Base-by-base conservation (phyloP, 1,139 yeast species). In the Tardiomyces depauwii region DNA sequence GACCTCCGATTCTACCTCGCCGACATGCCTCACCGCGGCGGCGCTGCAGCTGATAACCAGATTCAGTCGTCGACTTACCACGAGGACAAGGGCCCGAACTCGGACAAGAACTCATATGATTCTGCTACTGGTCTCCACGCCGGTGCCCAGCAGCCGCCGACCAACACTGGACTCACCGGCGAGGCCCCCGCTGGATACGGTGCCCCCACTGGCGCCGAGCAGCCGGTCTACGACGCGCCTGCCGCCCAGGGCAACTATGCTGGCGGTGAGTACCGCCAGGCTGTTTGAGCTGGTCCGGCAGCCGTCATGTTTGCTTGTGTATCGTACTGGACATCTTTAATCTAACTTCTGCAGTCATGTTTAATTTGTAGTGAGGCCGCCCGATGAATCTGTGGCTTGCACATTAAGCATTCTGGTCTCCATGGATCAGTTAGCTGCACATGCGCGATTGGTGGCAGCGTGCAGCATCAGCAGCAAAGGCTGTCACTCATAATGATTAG, bases 1-100 rank as follows among this genome's bases (percentile, higher is more conserved):
- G 93, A 83, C 60, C 71, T 83, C 55, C 72, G 93, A 59, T 83
- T 83, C 66, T 83, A 83, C 70, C 78, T 86, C 62, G 91, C 91
- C 21, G 91, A 82, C 56, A 62, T 65, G 49, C 36, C 36, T 12
- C 36, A 11, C 36, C n/a, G 36, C n/a, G 36, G 36, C 5, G 4
- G 7, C 25, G 36, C 10, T 30, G 36, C 36, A 5, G 25, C n/a
- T n/a, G n/a, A n/a, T n/a, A 12, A 30, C 10, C 36, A 30, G 36
- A 11, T 30, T 11, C 16, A 30, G 36, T 30, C 36, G 36, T 12
- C 36, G n/a, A 5, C 4, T 5, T 30, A 13, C 36, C 36, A 30
- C 16, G 16, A 30, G 36, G 30, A 27, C 11, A 30, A 30, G 36
- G 10, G 10, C 36, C 36, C 5, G 16, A 10, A 5, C 36, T 21